Evolutionary conservation across 2,329 filamentous ascomycete species (phyloP).

Genomic region (Penicillium sp.): DNA sequence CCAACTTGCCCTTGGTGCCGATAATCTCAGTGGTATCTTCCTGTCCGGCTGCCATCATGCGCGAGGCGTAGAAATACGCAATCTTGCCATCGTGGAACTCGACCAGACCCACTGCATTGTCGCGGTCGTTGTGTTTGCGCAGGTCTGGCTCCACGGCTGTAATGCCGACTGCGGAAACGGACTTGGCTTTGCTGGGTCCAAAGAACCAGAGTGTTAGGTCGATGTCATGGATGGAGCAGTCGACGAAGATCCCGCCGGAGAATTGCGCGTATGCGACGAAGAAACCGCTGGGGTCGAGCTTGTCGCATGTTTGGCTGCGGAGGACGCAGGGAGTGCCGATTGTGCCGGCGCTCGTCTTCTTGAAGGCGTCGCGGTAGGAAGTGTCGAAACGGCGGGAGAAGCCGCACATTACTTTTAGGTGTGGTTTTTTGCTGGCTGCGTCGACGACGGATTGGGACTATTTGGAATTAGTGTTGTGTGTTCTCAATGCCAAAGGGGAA

Average conservation of each 20-base stretch:
- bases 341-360: constrained; percentile 49
- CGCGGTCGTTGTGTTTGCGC: constrained; percentile 55
- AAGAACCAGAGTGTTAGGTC: constrained; percentile 63
- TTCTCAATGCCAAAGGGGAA: background rate
- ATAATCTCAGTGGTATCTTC: constrained; percentile 65
- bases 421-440: constrained; percentile 51
- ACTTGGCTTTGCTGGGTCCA: constrained; percentile 53
- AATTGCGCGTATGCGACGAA: constrained; percentile 64
- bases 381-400: constrained; percentile 64
- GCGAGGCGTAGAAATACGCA: constrained; percentile 59
- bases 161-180: constrained; percentile 54
- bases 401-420: constrained; percentile 63
- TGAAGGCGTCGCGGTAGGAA: constrained; percentile 58
- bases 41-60: constrained; percentile 66
- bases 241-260: constrained; percentile 65
- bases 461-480: background rate
- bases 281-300: constrained; percentile 60
- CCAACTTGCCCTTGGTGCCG: constrained; percentile 61
- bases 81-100: constrained; percentile 63
- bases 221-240: constrained; percentile 68
- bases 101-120: constrained; percentile 61
- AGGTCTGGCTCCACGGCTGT: constrained; percentile 58
- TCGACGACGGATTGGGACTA: constrained; percentile 59
- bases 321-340: constrained; percentile 60
- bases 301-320: constrained; percentile 64